Evolutionary conservation across 805 yeast species (phyloP), one percentile per base, ranked within the genome.

Genomic region (Schwanniomyces occidentalis): DNA sequence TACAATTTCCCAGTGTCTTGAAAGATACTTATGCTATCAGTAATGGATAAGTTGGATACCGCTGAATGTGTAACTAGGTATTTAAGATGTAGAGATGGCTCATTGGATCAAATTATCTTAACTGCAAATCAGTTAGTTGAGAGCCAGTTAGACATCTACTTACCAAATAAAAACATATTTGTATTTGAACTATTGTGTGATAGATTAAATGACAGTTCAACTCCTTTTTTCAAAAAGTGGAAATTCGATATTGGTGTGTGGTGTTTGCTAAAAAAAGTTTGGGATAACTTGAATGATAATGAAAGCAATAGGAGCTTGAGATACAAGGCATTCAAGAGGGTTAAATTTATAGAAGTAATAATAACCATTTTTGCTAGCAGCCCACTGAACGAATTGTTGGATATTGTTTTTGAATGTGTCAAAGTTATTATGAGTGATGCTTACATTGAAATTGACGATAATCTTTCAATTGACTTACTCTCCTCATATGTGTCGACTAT

Each of bases 131-230:
- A 63, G 23, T 57, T 69, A 19, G 51, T 75, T 14, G 64, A 54
- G 18, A 58, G 52, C 13, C 35, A 53, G 24, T 36, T 54, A 39
- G 34, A 52, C 35, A 63, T 76, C 2, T 69, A 64, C 35, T 66
- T 84, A 9, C 90, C 89, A 6, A 74, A 79, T 37, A 62, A 62
- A 35, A 69, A 71, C 16, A 49, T 57, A 1, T 84, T 84, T 43
- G 58, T 82, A 3, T 63, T 82, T 32, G 85, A 80, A 30, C 61
- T 84, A 21, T 41, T 83, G 1, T 66, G 76, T 33, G 87, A 82
- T 49, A 63, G 89, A 35, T 54, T 83, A 48, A 72, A 73, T 37
- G 85, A 79, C 37, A 69, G 67, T 29, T 52, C 56, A n/a, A 44
- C 48, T 14, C 48, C 47, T n/a, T 27, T 32, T n/a, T 66, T 65